Evolutionary conservation across 768 basidiomycete species (phyloP), one percentile per base, ranked within the genome.

Genomic region (Panaeolus papilionaceus): DNA sequence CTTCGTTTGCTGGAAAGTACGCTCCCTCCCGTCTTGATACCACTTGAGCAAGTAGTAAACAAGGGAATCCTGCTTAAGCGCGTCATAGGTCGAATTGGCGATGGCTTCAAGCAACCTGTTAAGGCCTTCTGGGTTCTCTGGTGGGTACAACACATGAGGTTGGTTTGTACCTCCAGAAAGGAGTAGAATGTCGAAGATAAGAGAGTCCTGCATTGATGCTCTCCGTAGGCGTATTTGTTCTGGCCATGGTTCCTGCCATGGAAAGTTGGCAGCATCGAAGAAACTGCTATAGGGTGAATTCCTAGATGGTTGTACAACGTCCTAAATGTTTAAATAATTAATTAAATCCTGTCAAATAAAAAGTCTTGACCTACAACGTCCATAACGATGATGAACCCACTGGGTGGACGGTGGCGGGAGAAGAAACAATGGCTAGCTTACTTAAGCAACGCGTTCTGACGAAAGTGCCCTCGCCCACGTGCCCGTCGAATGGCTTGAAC

Each of bases 31-130:
- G 74, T 93, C 91, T 72, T 85, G 82, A 67, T 91, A 87, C 90
- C 90, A 93, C 75, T 92, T 93, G 67, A 95, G 82, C 69, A 95
- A 79, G 74, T 89, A 94, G 78, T 93, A 95, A 0, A 93, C 79
- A 51, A 95, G 79, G 69, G 91, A 93, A 68, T 94, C 89, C 76
- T 89, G 89, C 84, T 95, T 95, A 65, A 95, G 83, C 38, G 79
- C 74, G 76, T 95, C 94, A 69, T 92, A 95, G 3, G 78, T 74
- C 0, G 88, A 91, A 33, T 78, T 70, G 49, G 85, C 82, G 69
- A 95, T 91, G 18, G 86, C 86, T 26, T 84, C 80, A 62, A 95
- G 78, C 4, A 95, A 81, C 11, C 79, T 80, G 61, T 82, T 74
- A n/a, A 95, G 84, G 1, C 83, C 77, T 10, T 79, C 77, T 47